Evolutionary conservation across 805 yeast genomes (phyloP).

Genomic region (Tanozyma kutaoensis): DNA sequence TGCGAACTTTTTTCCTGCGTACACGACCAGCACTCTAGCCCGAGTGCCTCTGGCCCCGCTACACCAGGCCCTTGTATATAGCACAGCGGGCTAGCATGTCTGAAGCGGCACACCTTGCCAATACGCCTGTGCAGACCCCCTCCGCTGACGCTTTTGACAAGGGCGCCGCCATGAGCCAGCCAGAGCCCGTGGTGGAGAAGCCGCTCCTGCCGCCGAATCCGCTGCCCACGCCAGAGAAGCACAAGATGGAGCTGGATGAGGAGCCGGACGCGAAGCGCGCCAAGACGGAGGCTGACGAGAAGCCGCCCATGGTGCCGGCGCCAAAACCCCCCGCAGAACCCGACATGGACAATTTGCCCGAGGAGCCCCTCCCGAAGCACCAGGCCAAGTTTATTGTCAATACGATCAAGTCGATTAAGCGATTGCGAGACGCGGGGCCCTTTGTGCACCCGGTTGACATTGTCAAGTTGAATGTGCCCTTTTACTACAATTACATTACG

Average conservation of each 20-base stretch:
- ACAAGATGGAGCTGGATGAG: conserved; percentile 14
- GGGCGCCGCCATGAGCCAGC: conserved; percentile 2
- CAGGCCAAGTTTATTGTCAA: conserved; percentile 72
- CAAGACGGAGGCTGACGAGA: conserved; percentile 6
- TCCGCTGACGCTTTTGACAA: conserved; percentile 18
- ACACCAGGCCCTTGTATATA: too few species aligned
- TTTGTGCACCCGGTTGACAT: conserved; percentile 85
- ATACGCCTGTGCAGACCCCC: conserved; percentile 27
- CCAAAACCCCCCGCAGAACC: conserved; percentile 68
- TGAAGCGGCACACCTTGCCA: too few species aligned
- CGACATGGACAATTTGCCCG: conserved; percentile 56
- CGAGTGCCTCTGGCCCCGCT: conserved; percentile 7
- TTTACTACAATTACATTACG: conserved; percentile 69
- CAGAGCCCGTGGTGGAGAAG: conserved; percentile 11
- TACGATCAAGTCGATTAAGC: conserved; percentile 72
- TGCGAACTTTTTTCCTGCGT: conserved; percentile 4
- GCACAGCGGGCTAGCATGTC: too few species aligned
- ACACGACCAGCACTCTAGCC: conserved; percentile 3
- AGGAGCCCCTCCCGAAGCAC: conserved; percentile 62
- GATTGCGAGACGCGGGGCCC: conserved; percentile 87
- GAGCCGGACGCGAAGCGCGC: conserved; percentile 9
- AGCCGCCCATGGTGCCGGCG: conserved; percentile 38
- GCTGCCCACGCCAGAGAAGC: conserved; percentile 27
- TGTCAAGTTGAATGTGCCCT: conserved; percentile 78
- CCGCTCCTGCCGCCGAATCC: conserved; percentile 33